Conservation (phyloP, 441 rosid genomes). For the Mallotus repandus region DNA sequence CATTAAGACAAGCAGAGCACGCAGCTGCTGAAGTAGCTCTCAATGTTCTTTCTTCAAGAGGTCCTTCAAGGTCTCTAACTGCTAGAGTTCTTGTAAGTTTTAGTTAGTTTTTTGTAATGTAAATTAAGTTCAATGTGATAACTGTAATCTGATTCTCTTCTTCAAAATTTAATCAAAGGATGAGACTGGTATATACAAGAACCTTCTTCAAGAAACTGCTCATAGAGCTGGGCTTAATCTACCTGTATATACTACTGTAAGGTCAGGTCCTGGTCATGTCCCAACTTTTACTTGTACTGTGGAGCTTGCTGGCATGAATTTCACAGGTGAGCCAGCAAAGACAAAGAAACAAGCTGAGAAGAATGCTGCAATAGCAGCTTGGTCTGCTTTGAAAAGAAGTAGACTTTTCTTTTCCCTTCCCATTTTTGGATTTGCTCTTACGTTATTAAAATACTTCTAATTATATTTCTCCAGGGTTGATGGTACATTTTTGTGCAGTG, state of each 20-base stretch:
- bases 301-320: conserved; percentile 72
- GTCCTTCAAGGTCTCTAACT: conserved; percentile 64
- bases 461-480: neutral
- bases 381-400: conserved; percentile 72
- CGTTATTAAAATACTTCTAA: neutral
- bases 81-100: conserved; percentile 69
- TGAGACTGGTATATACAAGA: conserved; percentile 84
- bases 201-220: conserved; percentile 75
- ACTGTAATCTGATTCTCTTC: neutral
- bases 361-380: conserved; percentile 78
- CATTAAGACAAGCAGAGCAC: conserved; percentile 80
- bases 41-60: conserved; percentile 49
- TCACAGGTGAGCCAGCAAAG: conserved; percentile 68
- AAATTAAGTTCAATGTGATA: neutral
- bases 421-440: neutral
- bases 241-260: conserved; percentile 68
- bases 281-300: conserved; percentile 67
- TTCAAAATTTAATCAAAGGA: conserved; percentile 42
- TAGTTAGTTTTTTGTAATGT: neutral
- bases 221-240: conserved; percentile 72
- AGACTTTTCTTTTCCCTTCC: neutral
- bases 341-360: conserved; percentile 88
- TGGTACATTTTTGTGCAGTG: conserved; percentile 36
- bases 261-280: conserved; percentile 79
- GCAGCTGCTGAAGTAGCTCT: conserved; percentile 77